Evolutionary conservation across 2,329 filamentous ascomycete genomes (phyloP).

Genomic region (Sporothrix brasiliensis): DNA sequence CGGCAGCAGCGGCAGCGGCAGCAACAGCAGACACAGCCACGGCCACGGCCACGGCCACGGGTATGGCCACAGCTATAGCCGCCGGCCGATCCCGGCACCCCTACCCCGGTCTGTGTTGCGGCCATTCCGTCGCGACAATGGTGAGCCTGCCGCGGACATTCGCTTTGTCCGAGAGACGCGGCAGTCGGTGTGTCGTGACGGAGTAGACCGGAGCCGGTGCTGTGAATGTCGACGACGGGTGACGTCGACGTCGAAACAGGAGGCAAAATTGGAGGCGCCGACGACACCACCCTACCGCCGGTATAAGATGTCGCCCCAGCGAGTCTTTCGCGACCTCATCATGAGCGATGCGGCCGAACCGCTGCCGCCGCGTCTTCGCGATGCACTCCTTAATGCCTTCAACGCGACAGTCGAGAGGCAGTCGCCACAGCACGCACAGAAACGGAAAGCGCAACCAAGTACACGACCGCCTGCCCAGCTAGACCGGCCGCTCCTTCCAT

Average conservation of each 20-base stretch:
- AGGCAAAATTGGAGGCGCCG: not conserved
- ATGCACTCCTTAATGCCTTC: slow-evolving; percentile 32
- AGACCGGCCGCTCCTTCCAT: slow-evolving; percentile 6
- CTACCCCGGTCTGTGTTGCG: slow-evolving; percentile 32
- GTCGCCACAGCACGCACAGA: not conserved
- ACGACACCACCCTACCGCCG: not conserved
- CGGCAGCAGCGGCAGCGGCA: too few species aligned
- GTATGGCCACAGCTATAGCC: not conserved
- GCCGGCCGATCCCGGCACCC: not conserved
- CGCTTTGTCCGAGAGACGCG: slow-evolving; percentile 17
- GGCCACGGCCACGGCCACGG: too few species aligned
- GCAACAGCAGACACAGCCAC: too few species aligned
- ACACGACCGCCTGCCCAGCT: not conserved
- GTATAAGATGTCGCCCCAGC: slow-evolving; percentile 31
- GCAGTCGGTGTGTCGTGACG: slow-evolving; percentile 30
- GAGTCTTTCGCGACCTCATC: slow-evolving; percentile 35
- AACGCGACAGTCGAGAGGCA: not conserved
- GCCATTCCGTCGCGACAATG: slow-evolving; percentile 29
- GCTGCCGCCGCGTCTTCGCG: slow-evolving; percentile 28
- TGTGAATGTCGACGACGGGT: slow-evolving; percentile 23
- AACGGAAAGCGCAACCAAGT: not conserved
- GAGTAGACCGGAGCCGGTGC: slow-evolving; percentile 29
- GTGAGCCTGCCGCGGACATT: slow-evolving; percentile 31
- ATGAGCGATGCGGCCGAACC: slow-evolving; percentile 32
- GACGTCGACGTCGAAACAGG: not conserved